Evolutionary conservation across 202 grass and related monocot genomes (phyloP), one percentile per base, ranked within the genome.

Genomic region (Panicum hallii): DNA sequence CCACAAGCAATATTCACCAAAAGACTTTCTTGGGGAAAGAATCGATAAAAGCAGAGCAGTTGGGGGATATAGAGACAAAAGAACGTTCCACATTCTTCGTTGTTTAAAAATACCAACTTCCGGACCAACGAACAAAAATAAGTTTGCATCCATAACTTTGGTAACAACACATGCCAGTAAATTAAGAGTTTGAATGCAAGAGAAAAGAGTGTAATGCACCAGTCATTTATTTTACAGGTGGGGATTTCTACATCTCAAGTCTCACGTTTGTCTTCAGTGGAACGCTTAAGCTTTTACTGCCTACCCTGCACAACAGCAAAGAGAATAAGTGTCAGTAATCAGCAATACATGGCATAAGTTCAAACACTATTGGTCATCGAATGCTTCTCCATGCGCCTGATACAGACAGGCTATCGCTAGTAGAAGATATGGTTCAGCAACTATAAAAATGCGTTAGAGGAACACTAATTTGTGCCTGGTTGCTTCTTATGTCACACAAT

Each of bases 221-320:
- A 23, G 45, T 70, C 4, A 3, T 76, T 87, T 90, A 87, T 90
- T 87, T 75, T 90, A 87, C 89, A 84, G 75, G 69, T 84, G 70
- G 36, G 4, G 64, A 62, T 63, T 83, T 84, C 85, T 84, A 65
- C 53, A 84, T 80, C 48, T 76, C 76, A 75, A 49, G 62, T 70
- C 34, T 63, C 66, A 26, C 13, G 19, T 23, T 63, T 60, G 50
- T 62, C 50, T 62, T 79, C 44, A 34, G 23, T 41, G 6, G n/a
- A 63, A 57, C 44, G 26, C 50, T 75, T 70, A 19, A 75, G 43
- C 52, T 65, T 63, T 84, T 87, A 87, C 63, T 87, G 84, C 46
- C 70, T 87, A 69, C 80, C 80, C 89, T 87, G 75, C 80, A 76
- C 53, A 65, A 67, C 49, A 42, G 4, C 22, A 73, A 86, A 50